phyloP scores from a whole-genome alignment of 441 rosid species.

The Erodium trifolium region DNA sequence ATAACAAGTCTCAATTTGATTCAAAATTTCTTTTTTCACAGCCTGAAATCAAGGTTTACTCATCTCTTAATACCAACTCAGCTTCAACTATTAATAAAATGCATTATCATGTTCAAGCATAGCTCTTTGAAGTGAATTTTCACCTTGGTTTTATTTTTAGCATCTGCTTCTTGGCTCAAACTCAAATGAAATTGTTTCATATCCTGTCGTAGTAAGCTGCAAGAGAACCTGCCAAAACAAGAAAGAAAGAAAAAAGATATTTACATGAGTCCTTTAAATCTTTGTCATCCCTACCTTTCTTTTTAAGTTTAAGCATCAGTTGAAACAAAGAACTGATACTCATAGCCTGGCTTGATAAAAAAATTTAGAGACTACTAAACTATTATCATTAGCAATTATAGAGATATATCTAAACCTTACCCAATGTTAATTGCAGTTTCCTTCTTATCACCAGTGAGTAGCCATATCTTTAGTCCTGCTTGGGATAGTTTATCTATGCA shows the following conservation, averaged over 20 bases:
- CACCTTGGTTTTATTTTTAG: conserved; percentile 42
- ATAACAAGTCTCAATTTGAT: conserved; percentile 36
- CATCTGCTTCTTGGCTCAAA: conserved; percentile 47
- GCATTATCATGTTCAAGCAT: neutral
- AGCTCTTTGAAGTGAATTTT: conserved; percentile 27
- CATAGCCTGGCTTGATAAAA: too few relatives aligned
- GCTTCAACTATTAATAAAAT: neutral
- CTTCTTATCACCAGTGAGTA: conserved; percentile 97
- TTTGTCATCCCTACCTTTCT: too few relatives aligned
- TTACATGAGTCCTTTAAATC: too few relatives aligned
- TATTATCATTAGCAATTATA: neutral
- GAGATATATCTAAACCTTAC: conserved; percentile 26
- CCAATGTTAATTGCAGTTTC: conserved; percentile 99
- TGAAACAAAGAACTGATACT: too few relatives aligned
- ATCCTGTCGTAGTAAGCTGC: conserved; percentile 92
- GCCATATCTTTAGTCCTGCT: conserved; percentile 96
- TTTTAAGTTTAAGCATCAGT: too few relatives aligned
- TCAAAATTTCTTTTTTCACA: conserved; percentile 33
- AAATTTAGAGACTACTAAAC: neutral
- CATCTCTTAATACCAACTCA: conserved; percentile 19
- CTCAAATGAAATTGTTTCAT: conserved; percentile 82
- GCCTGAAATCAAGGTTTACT: conserved; percentile 34
- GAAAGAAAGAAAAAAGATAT: neutral
- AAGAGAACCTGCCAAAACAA: conserved; percentile 62
- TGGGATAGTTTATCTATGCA: conserved; percentile 96